Base-by-base conservation (phyloP, 495 filamentous ascomycete species). In the Podospora bellae-mahoneyi region DNA sequence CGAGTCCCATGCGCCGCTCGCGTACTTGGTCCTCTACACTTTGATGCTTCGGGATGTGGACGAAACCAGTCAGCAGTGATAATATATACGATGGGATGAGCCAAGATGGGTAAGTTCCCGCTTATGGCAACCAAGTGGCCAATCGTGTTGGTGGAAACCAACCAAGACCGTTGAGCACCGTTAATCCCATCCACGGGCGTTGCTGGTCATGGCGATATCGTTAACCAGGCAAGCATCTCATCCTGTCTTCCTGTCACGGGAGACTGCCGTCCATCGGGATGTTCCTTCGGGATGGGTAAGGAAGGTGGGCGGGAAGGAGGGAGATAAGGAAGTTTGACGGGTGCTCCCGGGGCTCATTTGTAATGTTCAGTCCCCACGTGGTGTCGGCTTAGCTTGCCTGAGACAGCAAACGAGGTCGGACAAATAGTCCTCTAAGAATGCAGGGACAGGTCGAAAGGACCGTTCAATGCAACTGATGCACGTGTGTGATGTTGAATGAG, bases 31-130 rank as follows among this genome's bases (percentile, higher is more conserved):
- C 39, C 18, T 58, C 23, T 26, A 4, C 55, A 58, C 23, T 18
- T 58, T n/a, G 19, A 19, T 26, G 55, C 19, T 48, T 16, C 15
- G 2, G 13, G 39, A 48, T 6, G 13, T 48, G 9, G 15, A 13
- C 13, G 7, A 3, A 16, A 16, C 39, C 39, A 48, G 39, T 48
- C 39, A 48, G 39, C 39, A 48, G 9, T 48, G 55, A 58, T 0
- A 19, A 19, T 58, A 19, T 58, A 58, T 19, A 26, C 23, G 55
- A 56, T 56, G 15, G 15, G 15, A 1, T 15, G 6, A 56, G 54
- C 54, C 54, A 56, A 56, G 54, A 56, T 56, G 54, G 15, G 54
- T 56, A 58, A 58, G 55, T 58, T 58, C 23, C 23, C 7, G 55
- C 55, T 58, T 58, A 58, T 58, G 55, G 55, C 55, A 9, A 15